Base-by-base conservation (phyloP, 495 filamentous ascomycete species). In the Massariosphaeria phaeospora region DNA sequence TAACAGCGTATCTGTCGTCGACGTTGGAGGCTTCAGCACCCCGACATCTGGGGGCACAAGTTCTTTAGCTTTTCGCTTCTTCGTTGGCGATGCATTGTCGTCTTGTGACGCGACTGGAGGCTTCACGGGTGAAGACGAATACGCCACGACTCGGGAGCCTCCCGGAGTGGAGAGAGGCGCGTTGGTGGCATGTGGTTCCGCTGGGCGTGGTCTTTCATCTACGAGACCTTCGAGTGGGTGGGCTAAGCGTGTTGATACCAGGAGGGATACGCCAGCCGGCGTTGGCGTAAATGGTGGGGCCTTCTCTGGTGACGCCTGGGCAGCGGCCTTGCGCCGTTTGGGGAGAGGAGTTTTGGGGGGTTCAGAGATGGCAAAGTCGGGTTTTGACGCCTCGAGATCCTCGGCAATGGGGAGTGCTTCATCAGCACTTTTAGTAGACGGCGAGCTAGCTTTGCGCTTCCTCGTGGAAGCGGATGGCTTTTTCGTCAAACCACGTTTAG, bases 151-250 rank as follows among this genome's bases (percentile, higher is more conserved):
- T 26, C 81, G 78, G 11, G 85, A 85, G 45, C 88, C 89, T 62
- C 84, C 76, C 0, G 90, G 88, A 0, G 89, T 91, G 15, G 88
- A 72, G 41, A 96, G 78, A 7, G 83, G 81, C 30, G 86, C 89
- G 67, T 94, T 91, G 38, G 80, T 85, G 45, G 67, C 64, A 58
- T 84, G 79, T 21, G 81, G 81, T 52, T 81, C 78, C 26, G 79
- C 80, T n/a, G 80, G 80, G 18, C 81, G 77, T 41, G 79, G 68
- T 23, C 72, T 76, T 25, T 62, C 43, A 40, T 65, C 63, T 50
- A n/a, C 12, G 2, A 41, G 18, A 26, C 38, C 20, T 21, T 54
- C 36, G 3, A 31, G 13, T 10, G 46, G 39, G 33, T 39, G 40
- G 33, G 13, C 13, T 25, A 29, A 10, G 20, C n/a, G 8, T 31